phyloP scores from a whole-genome alignment of 176 grass and related monocot species.

The Triticum urartu region DNA sequence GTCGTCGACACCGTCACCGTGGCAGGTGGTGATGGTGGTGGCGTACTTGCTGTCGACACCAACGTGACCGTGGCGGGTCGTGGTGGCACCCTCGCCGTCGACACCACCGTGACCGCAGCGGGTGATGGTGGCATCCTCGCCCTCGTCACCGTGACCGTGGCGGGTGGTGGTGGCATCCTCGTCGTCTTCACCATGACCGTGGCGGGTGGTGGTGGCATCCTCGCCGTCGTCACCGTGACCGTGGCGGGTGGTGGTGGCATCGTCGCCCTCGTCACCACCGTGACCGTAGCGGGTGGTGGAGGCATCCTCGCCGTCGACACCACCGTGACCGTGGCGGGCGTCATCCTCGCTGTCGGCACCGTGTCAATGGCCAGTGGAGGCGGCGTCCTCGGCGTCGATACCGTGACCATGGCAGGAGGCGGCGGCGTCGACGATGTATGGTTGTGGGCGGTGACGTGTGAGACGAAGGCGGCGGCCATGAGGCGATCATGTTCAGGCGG shows the following conservation, averaged over 20 bases:
- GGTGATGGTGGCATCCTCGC: not conserved
- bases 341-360: not conserved
- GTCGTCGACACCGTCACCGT: not conserved
- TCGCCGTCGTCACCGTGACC: not conserved
- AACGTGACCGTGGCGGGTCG: not conserved
- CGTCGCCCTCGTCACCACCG: not conserved
- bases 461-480: not conserved
- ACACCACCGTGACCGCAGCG: not conserved
- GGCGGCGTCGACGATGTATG: not conserved
- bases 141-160: not conserved
- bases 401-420: not conserved
- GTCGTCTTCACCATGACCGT: not conserved
- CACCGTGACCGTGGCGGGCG: not conserved
- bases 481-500: not conserved
- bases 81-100: not conserved
- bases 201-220: not conserved
- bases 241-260: not conserved
- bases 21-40: not conserved
- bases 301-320: not conserved
- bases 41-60: conserved; percentile 19
- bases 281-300: not conserved
- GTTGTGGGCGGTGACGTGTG: not conserved
- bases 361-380: not conserved
- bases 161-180: not conserved
- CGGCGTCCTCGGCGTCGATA: not conserved